Base-by-base conservation (phyloP, 176 grass and related monocot species). In the Aegilops sharonensis region DNA sequence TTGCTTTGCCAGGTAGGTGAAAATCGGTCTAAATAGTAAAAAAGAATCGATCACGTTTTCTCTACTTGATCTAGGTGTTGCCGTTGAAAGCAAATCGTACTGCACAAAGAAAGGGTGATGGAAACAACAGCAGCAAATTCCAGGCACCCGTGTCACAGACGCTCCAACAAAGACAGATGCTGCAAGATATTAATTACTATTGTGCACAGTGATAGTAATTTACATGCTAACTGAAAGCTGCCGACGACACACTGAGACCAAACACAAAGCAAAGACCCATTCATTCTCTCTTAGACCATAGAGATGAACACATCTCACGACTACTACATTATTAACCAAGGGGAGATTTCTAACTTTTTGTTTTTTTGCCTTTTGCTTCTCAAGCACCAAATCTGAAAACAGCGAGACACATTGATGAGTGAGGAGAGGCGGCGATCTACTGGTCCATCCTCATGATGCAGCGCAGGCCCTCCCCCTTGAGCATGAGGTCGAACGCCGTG, bases 401-500 rank as follows among this genome's bases (percentile, higher is more conserved):
- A 54, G 47, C 8, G 23, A 72, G 67, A 34, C 9, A 70, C 35
- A 69, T 5, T 34, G 21, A 43, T 43, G 42, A 43, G 4, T 5
- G 35, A 42, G 6, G 5, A 1, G 42, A 43, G 10, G 42, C 10
- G 42, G 42, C 10, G 42, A 43, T 43, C 42, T 47, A 97, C 3
- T 81, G 82, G 3, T 87, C 87, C 95, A 97, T 97, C 54, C 52
- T 76, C 50, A 97, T 94, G 73, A 97, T 84, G 86, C 95, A 97
- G 31, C 92, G 90, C 13, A 97, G 72, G 59, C 92, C 37, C 75
- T 91, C 81, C 12, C 92, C 92, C 25, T 77, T 94, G 63, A 97
- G 95, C 95, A 97, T 94, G 67, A 89, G 90, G 25, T 97, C 95
- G 61, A 97, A 97, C 1, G 95, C 90, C 84, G 86, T 94, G 92